Evolutionary conservation across 768 basidiomycete species (phyloP), one percentile per base, ranked within the genome.

Genomic region (Leccinum disarticulatum): DNA sequence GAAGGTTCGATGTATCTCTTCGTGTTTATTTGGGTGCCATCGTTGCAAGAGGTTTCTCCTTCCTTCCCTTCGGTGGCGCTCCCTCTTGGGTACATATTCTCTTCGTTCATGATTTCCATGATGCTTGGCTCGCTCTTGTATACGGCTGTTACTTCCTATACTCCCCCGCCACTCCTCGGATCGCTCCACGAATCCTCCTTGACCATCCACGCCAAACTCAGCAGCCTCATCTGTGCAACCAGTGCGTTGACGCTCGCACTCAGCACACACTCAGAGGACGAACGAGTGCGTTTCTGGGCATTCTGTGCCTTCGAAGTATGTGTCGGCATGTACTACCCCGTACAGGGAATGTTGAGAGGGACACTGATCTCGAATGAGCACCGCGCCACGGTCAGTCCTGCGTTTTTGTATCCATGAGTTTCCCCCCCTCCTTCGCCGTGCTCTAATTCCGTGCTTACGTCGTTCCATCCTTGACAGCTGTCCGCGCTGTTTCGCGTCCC

Each of bases 1-100:
- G 89, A 91, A 69, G 90, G 90, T 3, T 88, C 87, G 6, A 90
- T 91, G 89, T 91, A 91, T 73, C 81, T 91, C 61, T 91, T 91
- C 73, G 90, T 91, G 63, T 91, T 90, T 76, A 77, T 87, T 61
- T 91, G 90, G 90, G 90, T 91, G 0, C 89, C 90, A 1, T 80
- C 84, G 2, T 76, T 91, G 15, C 88, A 91, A 73, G 86, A 90
- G 68, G 75, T 75, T 22, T 79, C 85, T n/a, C 48, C 62, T 13
- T 68, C 70, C 17, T 73, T 67, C 60, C 66, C 77, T 10, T 61
- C 73, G 11, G 64, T 66, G 6, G 59, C 74, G 17, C 83, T 90
- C 28, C 90, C 90, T 0, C 78, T 91, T 8, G 90, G 90, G 3
- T 88, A 87, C 72, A 90, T 91, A 64, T 91, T 91, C 73, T 88